Percentiles rank a stretch among this genome's conserved stretches.
phyloP scores from a whole-genome alignment of 164 flowering plant genomes.

The Litsea cubeba region DNA sequence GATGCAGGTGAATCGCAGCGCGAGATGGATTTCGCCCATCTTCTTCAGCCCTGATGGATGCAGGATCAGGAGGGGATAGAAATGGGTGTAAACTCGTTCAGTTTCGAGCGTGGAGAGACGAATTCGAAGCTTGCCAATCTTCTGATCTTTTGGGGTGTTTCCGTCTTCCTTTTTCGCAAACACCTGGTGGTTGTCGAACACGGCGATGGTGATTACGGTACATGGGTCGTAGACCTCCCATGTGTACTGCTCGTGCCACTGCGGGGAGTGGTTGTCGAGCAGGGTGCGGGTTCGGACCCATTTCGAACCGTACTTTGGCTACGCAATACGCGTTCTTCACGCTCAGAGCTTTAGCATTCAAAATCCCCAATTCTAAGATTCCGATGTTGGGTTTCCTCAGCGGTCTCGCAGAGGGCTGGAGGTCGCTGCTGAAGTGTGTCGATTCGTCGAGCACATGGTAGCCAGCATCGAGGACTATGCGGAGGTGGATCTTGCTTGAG shows the following conservation, averaged over 20 bases:
- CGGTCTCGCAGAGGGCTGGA: constrained; percentile 61
- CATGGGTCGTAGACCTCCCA: constrained; percentile 88
- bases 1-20: constrained; percentile 69
- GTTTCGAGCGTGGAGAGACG: constrained; percentile 72
- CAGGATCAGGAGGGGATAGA: constrained; percentile 56
- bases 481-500: constrained; percentile 68
- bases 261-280: constrained; percentile 52
- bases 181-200: constrained; percentile 66
- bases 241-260: constrained; percentile 88
- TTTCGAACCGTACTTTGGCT: constrained; percentile 84
- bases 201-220: constrained; percentile 80
- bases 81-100: constrained; percentile 61
- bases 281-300: constrained; percentile 85
- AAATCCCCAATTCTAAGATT: constrained; percentile 66
- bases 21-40: constrained; percentile 72
- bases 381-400: constrained; percentile 58
- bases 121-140: constrained; percentile 76
- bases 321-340: constrained; percentile 76
- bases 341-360: constrained; percentile 53
- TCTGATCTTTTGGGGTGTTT: constrained; percentile 31
- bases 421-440: constrained; percentile 76
- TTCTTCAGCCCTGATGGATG: constrained; percentile 54
- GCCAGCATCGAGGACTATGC: constrained; percentile 52
- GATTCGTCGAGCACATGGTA: constrained; percentile 91
- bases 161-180: constrained; percentile 32